Conservation (phyloP, 345 rosid genomes). For the Erucastrum elatum region DNA sequence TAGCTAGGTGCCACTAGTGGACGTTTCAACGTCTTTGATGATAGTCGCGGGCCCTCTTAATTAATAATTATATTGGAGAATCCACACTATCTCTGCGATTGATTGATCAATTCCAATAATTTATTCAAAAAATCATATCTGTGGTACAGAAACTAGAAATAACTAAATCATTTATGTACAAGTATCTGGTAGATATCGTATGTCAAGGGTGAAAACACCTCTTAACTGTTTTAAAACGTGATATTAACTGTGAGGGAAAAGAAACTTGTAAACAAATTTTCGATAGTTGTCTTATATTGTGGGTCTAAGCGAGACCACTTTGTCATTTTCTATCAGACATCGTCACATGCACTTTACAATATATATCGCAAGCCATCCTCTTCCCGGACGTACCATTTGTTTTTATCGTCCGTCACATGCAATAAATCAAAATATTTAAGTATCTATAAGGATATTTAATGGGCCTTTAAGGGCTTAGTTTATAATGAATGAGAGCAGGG, state of each 20-base stretch:
- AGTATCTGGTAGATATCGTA: too few species aligned
- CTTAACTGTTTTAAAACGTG: not conserved
- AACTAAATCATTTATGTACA: too few species aligned
- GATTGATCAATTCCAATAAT: conserved; percentile 11
- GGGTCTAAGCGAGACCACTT: conserved; percentile 9
- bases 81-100: conserved; percentile 26
- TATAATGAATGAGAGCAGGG: not conserved
- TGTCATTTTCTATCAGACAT: conserved; percentile 11
- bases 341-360: conserved; percentile 30
- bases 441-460: not conserved
- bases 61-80: conserved; percentile 26
- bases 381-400: not conserved
- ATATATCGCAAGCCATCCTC: conserved; percentile 29
- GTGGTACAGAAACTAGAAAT: too few species aligned
- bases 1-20: conserved; percentile 35
- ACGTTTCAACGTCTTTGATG: conserved; percentile 36
- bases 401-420: too few species aligned
- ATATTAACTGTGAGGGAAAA: conserved; percentile 18
- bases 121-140: not conserved
- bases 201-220: too few species aligned
- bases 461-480: conserved; percentile 1
- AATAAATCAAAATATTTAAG: too few species aligned
- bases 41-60: conserved; percentile 29
- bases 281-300: conserved; percentile 8
- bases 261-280: conserved; percentile 6